Evolutionary conservation across 805 yeast genomes (phyloP).

Genomic region (Candida quercuum): DNA sequence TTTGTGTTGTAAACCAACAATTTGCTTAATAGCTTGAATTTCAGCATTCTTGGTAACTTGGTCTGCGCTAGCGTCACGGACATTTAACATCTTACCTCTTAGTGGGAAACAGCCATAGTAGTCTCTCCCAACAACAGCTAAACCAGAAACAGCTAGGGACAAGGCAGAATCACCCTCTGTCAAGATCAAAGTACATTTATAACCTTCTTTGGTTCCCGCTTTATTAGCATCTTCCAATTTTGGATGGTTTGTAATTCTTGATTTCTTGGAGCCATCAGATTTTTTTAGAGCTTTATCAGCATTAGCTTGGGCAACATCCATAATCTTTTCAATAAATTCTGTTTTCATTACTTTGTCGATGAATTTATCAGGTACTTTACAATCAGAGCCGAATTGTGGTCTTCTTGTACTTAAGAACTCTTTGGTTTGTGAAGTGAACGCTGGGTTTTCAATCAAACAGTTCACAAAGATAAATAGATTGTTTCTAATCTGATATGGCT

Average conservation of each 20-base stretch:
- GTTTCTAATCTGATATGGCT: slow-evolving; percentile 83
- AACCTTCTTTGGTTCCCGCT: slow-evolving; percentile 92
- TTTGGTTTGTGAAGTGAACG: slow-evolving; percentile 95
- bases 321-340: slow-evolving; percentile 60
- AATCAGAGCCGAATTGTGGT: slow-evolving; percentile 84
- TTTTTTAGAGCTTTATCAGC: slow-evolving; percentile 84
- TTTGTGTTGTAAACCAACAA: slow-evolving; percentile 92
- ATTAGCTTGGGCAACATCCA: slow-evolving; percentile 80
- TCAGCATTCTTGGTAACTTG: slow-evolving; percentile 91
- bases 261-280: slow-evolving; percentile 81
- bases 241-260: slow-evolving; percentile 81
- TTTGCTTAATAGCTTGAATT: slow-evolving; percentile 91
- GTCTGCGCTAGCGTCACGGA: slow-evolving; percentile 95
- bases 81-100: slow-evolving; percentile 91
- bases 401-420: slow-evolving; percentile 90
- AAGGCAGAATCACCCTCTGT: slow-evolving; percentile 98
- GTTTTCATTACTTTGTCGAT: slow-evolving; percentile 69
- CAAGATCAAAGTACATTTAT: slow-evolving; percentile 84
- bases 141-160: slow-evolving; percentile 87
- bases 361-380: slow-evolving; percentile 71
- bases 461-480: slow-evolving; percentile 88
- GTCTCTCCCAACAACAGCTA: slow-evolving; percentile 93
- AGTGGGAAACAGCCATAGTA: slow-evolving; percentile 92
- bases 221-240: slow-evolving; percentile 93
- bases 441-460: slow-evolving; percentile 92